These are phyloP conservation scores for Mycena sp. DNA, from an alignment of 1,284 basidiomycete species.

Conservation along the genomic window DNA sequence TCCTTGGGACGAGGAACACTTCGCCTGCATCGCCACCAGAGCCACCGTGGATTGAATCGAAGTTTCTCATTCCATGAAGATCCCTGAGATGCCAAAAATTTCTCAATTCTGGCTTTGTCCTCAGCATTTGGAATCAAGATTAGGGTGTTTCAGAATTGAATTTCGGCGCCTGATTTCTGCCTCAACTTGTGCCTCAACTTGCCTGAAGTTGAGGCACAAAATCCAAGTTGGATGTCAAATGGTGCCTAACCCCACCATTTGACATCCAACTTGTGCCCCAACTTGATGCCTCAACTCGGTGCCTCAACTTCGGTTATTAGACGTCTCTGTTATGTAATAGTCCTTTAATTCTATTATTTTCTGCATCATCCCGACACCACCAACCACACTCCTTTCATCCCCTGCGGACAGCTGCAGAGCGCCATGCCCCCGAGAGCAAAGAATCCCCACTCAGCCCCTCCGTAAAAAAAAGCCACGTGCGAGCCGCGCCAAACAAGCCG, in stretches of 20 bases:
- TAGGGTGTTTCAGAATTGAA: too few relatives aligned
- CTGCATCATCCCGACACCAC: neutral
- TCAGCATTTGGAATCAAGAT: constrained; percentile 39
- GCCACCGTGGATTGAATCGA: constrained; percentile 33
- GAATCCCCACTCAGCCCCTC: too few relatives aligned
- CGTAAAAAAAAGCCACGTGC: neutral
- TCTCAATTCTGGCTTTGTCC: constrained; percentile 36
- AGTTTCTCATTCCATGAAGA: constrained; percentile 35
- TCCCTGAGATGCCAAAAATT: constrained; percentile 28
- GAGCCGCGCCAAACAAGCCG: neutral
- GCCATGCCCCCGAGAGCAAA: too few relatives aligned
- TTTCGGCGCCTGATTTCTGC: too few relatives aligned
- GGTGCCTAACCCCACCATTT: too few relatives aligned
- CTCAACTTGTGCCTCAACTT: too few relatives aligned
- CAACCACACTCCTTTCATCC: neutral
- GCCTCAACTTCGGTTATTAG: constrained; percentile 2
- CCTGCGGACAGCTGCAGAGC: too few relatives aligned
- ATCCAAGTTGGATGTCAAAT: too few relatives aligned
- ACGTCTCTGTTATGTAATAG: neutral
- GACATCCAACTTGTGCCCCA: neutral
- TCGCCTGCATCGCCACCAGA: constrained; percentile 35
- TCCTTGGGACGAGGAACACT: constrained; percentile 38
- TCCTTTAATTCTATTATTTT: neutral
- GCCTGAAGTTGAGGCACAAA: too few relatives aligned
- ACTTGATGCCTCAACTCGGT: neutral